Percentiles rank a stretch among this genome's conserved stretches.
Conservation (phyloP, 495 filamentous ascomycete genomes). For the Melanomma pulvis-pyrius region DNA sequence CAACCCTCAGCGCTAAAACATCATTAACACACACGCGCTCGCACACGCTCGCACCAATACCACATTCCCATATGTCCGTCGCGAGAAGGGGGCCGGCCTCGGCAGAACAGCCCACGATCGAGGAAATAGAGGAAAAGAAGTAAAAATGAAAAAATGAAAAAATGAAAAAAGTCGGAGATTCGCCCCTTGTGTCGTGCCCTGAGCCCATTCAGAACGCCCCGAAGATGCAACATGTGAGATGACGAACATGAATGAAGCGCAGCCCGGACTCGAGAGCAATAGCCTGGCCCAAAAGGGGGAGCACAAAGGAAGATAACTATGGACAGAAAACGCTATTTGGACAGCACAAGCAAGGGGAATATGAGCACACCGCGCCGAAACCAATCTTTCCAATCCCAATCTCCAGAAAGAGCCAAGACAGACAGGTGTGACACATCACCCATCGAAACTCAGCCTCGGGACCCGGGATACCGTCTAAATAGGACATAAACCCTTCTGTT, state of each 20-base stretch:
- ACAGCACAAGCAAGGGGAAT: neutral
- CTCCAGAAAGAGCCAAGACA: neutral
- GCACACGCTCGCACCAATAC: no score
- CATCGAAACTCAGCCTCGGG: neutral
- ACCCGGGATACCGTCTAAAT: neutral
- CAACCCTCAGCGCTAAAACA: no score
- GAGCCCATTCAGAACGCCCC: neutral
- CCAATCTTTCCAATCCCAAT: neutral
- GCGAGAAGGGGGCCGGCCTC: no score
- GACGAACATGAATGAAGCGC: neutral
- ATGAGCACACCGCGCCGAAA: neutral
- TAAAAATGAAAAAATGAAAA: no score
- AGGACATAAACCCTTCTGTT: neutral
- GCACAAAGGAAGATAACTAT: neutral
- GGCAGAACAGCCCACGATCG: no score
- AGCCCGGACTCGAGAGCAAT: neutral
- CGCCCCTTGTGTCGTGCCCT: neutral
- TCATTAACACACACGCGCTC: no score
- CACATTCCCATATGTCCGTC: no score
- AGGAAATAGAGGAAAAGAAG: no score
- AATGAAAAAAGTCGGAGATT: no score
- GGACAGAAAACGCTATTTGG: neutral
- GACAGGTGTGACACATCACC: neutral
- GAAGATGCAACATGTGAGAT: neutral
- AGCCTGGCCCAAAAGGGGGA: neutral